Evolutionary conservation across 768 basidiomycete genomes (phyloP).

Genomic region (Udeniomyces megalosporus): DNA sequence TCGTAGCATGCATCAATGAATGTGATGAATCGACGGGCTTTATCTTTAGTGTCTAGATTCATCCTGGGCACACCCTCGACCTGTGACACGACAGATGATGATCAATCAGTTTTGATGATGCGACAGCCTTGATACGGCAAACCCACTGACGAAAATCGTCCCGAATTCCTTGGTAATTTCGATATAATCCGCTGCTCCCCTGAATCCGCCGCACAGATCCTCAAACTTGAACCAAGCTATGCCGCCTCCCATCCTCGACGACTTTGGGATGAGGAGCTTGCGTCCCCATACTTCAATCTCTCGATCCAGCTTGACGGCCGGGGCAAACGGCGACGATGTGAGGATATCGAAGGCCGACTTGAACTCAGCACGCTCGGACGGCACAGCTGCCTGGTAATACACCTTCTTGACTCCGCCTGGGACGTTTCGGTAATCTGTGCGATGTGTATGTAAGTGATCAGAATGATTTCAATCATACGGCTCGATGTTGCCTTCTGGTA

Average conservation of each 20-base stretch:
- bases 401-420: constrained; percentile 85
- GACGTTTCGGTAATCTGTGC: constrained; percentile 77
- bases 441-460: not conserved
- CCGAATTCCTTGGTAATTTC: constrained; percentile 77
- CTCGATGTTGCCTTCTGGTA: too few relatives aligned
- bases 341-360: constrained; percentile 68
- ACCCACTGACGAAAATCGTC: constrained; percentile 55
- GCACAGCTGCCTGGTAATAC: constrained; percentile 67
- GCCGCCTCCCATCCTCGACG: constrained; percentile 37
- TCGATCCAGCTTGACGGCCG: constrained; percentile 41
- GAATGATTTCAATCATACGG: not conserved
- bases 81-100: too few relatives aligned
- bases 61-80: constrained; percentile 57
- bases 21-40: constrained; percentile 91
- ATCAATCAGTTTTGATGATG: too few relatives aligned
- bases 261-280: constrained; percentile 58
- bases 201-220: constrained; percentile 70
- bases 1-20: constrained; percentile 69
- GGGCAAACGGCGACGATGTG: constrained; percentile 33
- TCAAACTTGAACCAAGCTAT: constrained; percentile 76
- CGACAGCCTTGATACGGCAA: too few relatives aligned
- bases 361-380: constrained; percentile 51
- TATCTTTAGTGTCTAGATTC: constrained; percentile 70
- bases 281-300: constrained; percentile 79
- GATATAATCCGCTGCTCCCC: constrained; percentile 90